Conservation (phyloP, 305 asterid genomes). For the Plantago rigida region DNA sequence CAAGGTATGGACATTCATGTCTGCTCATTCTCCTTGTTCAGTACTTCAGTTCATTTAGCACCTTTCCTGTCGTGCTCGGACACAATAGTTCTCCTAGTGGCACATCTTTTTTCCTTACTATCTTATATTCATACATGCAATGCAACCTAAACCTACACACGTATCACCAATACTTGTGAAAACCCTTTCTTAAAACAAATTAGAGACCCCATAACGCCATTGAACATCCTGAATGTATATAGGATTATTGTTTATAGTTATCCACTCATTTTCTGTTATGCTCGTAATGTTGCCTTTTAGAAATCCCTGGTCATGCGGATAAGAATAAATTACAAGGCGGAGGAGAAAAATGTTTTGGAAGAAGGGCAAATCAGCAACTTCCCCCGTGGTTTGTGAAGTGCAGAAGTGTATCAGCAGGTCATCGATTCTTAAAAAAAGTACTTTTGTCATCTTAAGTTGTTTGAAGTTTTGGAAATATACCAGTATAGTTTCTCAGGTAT, state of each 20-base stretch:
- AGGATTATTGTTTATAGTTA: no score
- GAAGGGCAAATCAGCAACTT: constrained; percentile 91
- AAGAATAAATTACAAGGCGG: constrained; percentile 67
- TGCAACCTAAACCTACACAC: no score
- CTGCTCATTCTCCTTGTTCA: background rate
- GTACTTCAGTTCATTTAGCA: background rate
- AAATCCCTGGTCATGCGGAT: constrained; percentile 86
- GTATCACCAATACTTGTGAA: no score
- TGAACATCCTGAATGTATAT: no score
- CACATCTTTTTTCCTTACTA: no score
- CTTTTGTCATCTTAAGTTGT: constrained; percentile 10
- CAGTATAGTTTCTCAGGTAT: constrained; percentile 31
- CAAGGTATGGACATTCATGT: constrained; percentile 47
- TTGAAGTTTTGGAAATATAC: background rate
- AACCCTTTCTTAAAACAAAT: no score
- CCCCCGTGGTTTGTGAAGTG: constrained; percentile 61
- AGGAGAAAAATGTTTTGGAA: constrained; percentile 64
- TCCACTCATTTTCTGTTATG: no score
- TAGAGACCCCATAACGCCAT: no score
- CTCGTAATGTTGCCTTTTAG: constrained; percentile 32
- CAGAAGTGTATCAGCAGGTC: constrained; percentile 23
- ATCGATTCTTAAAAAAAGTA: constrained; percentile 22
- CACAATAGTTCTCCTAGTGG: no score
- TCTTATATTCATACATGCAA: no score
- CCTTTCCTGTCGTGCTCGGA: background rate